Conservation (phyloP, 345 rosid species). For the Psidium guajava region DNA sequence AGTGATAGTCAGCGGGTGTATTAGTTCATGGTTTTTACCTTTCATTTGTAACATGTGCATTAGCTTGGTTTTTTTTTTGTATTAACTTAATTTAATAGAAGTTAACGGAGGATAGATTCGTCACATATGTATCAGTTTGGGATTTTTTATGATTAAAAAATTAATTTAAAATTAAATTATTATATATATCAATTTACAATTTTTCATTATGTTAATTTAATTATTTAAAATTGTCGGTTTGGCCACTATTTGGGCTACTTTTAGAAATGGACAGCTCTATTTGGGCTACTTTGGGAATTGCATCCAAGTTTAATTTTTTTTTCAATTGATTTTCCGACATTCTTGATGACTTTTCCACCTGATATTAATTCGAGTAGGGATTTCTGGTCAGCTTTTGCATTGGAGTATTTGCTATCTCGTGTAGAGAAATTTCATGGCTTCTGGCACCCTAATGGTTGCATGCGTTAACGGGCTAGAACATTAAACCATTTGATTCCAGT, state of each 20-base stretch:
- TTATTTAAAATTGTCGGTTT: background rate
- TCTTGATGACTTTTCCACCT: background rate
- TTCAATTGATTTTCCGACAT: background rate
- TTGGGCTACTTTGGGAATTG: background rate
- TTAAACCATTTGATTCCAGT: background rate
- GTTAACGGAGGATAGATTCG: too few relatives aligned
- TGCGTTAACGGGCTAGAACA: background rate
- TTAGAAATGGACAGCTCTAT: background rate
- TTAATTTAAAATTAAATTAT: too few relatives aligned
- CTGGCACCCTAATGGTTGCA: background rate
- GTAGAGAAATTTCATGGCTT: background rate
- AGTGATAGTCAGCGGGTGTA: too few relatives aligned
- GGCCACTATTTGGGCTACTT: background rate
- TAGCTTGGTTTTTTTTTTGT: too few relatives aligned
- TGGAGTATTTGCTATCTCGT: background rate
- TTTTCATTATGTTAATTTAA: background rate
- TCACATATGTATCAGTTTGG: too few relatives aligned
- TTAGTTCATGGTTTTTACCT: too few relatives aligned
- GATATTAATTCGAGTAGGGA: background rate
- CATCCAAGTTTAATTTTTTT: background rate
- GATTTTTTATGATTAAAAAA: too few relatives aligned
- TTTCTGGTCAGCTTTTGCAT: background rate
- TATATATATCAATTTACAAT: accelerated
- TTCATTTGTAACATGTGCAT: too few relatives aligned
- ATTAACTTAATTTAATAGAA: too few relatives aligned